phyloP scores from a whole-genome alignment of 2,329 filamentous ascomycete genomes.

The Proliferodiscus dingleyae region DNA sequence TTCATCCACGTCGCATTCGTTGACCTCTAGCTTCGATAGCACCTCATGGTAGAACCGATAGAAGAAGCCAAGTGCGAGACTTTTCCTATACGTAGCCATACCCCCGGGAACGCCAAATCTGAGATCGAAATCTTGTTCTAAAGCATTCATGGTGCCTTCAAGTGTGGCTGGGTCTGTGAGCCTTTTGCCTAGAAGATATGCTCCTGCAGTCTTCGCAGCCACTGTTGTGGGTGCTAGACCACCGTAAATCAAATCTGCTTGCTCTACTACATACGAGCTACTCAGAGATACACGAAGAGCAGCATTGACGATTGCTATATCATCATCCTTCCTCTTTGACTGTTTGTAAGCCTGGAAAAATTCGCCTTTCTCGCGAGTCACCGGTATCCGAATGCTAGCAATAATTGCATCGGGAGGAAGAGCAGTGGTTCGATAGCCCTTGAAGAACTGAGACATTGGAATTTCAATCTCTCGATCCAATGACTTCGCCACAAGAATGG shows the following conservation, averaged over 20 bases:
- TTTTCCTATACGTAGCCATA: conserved; percentile 94
- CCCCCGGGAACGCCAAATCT: conserved; percentile 88
- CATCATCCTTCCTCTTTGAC: conserved; percentile 93
- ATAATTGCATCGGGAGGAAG: conserved; percentile 79
- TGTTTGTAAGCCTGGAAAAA: conserved; percentile 92
- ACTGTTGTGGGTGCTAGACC: conserved; percentile 93
- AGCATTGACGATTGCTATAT: conserved; percentile 94
- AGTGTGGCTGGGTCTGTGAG: conserved; percentile 78
- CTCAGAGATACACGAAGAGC: conserved; percentile 72
- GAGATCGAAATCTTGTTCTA: conserved; percentile 87
- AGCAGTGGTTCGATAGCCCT: conserved; percentile 81
- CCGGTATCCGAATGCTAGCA: conserved; percentile 77
- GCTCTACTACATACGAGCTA: conserved; percentile 63
- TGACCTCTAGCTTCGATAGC: conserved; percentile 53
- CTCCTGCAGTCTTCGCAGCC: conserved; percentile 73
- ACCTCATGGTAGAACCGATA: conserved; percentile 96
- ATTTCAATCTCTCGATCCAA: conserved; percentile 70
- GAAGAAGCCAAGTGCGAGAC: conserved; percentile 87
- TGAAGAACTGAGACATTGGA: conserved; percentile 91
- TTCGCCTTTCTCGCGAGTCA: conserved; percentile 70
- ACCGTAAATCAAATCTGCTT: conserved; percentile 80
- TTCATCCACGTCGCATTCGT: conserved; percentile 53
- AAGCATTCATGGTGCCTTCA: conserved; percentile 81
- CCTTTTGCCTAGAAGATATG: conserved; percentile 70
- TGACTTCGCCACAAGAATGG: conserved; percentile 75